Conservation (phyloP, 2,329 filamentous ascomycete genomes). For the Fusarium sp. region DNA sequence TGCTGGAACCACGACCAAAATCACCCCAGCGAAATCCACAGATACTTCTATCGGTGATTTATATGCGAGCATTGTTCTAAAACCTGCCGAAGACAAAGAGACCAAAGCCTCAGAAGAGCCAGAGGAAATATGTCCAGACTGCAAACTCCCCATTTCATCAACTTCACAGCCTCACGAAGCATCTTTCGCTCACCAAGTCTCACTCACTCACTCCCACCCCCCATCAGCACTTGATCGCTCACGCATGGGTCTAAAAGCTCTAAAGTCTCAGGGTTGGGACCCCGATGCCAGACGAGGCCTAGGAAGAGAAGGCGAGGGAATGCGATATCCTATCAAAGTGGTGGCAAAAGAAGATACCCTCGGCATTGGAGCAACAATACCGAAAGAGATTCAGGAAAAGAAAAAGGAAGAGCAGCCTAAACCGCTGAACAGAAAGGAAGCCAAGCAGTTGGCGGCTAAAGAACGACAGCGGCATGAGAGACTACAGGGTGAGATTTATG, state of each 20-base stretch:
- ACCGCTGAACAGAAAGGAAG: constrained; percentile 76
- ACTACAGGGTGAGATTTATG: constrained; percentile 78
- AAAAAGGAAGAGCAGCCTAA: constrained; percentile 58
- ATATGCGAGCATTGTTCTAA: constrained; percentile 75
- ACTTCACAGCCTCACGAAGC: constrained; percentile 62
- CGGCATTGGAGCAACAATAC: constrained; percentile 72
- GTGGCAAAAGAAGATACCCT: constrained; percentile 78
- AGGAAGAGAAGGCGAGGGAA: constrained; percentile 77
- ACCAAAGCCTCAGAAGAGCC: constrained; percentile 24
- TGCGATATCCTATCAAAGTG: constrained; percentile 79
- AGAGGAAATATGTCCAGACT: constrained; percentile 50
- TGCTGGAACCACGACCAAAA: constrained; percentile 35
- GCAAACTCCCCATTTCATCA: constrained; percentile 51
- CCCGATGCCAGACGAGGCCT: constrained; percentile 78
- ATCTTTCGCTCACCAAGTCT: constrained; percentile 78
- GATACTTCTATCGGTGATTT: constrained; percentile 59
- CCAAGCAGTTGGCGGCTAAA: constrained; percentile 70
- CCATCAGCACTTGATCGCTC: constrained; percentile 78
- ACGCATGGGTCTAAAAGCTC: constrained; percentile 75
- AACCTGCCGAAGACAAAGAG: constrained; percentile 36
- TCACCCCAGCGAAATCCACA: constrained; percentile 34
- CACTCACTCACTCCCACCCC: constrained; percentile 75
- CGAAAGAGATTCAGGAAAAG: constrained; percentile 55
- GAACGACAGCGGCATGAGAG: constrained; percentile 72
- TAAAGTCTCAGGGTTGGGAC: constrained; percentile 78